Base-by-base conservation (phyloP, 495 filamentous ascomycete species). In the Aspergillus baeticus region DNA sequence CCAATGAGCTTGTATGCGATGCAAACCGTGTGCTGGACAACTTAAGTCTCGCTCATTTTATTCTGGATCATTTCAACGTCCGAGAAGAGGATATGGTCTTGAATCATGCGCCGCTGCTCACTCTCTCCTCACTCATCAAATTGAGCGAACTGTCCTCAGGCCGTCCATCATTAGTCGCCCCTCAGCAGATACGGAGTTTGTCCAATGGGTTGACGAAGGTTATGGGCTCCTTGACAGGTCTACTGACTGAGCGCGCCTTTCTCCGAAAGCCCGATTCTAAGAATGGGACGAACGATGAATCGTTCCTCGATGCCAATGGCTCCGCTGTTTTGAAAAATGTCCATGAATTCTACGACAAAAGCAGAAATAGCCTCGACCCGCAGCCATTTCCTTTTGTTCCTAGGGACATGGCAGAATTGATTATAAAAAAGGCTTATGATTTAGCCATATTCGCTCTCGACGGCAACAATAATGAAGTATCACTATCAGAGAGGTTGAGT, bases 71-170 rank as follows among this genome's bases (percentile, higher is more conserved):
- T 55, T 99, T 98, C 80, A 98, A 97, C 72, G 81, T 98, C 33
- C 84, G 86, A 47, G 94, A 98, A 69, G 93, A 98, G 67, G 94
- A 99, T 65, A 98, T 99, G 94, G 68, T 96, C 33, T 76, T 87
- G 26, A 71, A 88, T 3, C 94, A 99, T 72, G 86, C 90, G 31
- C 94, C 94, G 44, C 69, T 94, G 15, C 75, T 89, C 51, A 81
- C 82, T 14, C 66, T 96, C 13, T 81, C 86, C 10, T 71, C 90
- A 10, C 72, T 96, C 10, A 74, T 83, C n/a, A 86, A 77, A 46
- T 69, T 71, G 63, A 63, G 64, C 15, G 65, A 75, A 44, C 43
- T 75, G 1, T 62, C 60, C 23, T 53, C 64, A 4, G 31, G 60
- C 26, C 46, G 45, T 15, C 10, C 49, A 6, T 23, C 59, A 21